Evolutionary conservation across 179 eudicot genomes (phyloP).

Genomic region (Amaranthus tricolor): DNA sequence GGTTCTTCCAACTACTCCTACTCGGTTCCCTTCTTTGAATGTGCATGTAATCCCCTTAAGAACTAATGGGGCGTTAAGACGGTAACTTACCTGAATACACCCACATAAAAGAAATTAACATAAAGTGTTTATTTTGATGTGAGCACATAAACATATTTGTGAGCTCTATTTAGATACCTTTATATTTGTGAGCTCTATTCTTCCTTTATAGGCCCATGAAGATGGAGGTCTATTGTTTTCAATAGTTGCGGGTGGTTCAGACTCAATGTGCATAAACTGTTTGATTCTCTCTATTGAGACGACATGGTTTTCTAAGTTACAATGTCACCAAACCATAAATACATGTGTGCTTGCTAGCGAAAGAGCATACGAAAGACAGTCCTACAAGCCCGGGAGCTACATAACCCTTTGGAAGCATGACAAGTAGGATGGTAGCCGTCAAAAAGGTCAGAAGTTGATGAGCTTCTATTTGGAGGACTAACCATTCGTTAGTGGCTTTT

Average conservation of each 20-base stretch:
- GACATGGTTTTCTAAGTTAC: slow-evolving; percentile 50
- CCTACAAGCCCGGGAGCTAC: slow-evolving; percentile 67
- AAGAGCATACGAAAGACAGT: slow-evolving; percentile 72
- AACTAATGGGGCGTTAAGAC: slow-evolving; percentile 65
- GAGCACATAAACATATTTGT: no score
- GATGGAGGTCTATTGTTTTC: slow-evolving; percentile 54
- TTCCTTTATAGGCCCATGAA: slow-evolving; percentile 67
- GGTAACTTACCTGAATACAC: slow-evolving; percentile 53
- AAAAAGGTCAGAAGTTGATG: slow-evolving; percentile 60
- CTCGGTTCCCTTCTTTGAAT: slow-evolving; percentile 48
- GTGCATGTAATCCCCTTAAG: slow-evolving; percentile 74
- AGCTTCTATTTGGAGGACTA: slow-evolving; percentile 56
- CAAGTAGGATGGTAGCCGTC: slow-evolving; percentile 49
- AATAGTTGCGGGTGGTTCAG: slow-evolving; percentile 58
- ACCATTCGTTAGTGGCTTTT: no score
- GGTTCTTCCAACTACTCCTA: slow-evolving; percentile 71
- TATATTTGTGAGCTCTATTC: slow-evolving; percentile 43
- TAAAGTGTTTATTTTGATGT: no score
- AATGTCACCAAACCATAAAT: slow-evolving; percentile 53
- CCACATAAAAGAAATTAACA: background rate
- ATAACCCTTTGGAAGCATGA: slow-evolving; percentile 47
- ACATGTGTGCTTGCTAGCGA: slow-evolving; percentile 43
- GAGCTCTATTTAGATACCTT: slow-evolving; percentile 28
- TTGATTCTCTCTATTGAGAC: slow-evolving; percentile 71
- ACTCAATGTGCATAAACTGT: slow-evolving; percentile 65